Evolutionary conservation across 2,329 filamentous ascomycete species (phyloP), one percentile per base, ranked within the genome.

Genomic region (Colletotrichum lupini): DNA sequence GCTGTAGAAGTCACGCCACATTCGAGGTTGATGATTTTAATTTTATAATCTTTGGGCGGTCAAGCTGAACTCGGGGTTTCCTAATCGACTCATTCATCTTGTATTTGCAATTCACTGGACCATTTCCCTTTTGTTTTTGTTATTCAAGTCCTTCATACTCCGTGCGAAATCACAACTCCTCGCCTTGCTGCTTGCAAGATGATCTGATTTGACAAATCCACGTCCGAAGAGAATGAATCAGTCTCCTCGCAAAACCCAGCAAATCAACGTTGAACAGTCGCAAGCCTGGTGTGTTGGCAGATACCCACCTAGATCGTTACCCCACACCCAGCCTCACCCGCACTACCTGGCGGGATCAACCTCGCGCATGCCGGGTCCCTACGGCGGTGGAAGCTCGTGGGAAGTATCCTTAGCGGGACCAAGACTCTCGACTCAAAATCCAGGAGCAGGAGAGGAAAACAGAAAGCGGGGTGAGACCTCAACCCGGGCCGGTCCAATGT

Each of bases 301-400:
- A 56, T 52, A 24, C 30, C 66, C 66, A 62, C 66, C 46, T 30
- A 11, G 19, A 49, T 52, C 22, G 37, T 26, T 24, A 26, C 56
- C 56, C 65, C 53, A 67, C 35, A 67, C 19, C 58, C 66, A 68
- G 57, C 66, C 66, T 62, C 66, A 68, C 30, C 57, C n/a, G 30
- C 57, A 56, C 66, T 59, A 58, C 6, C 11, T 62, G 49, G 24
- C 32, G 42, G 42, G 42, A 49, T 49, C 42, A 49, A 9, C 42
- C 42, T 49, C 42, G 42, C 42, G 19, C 19, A 9, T 22, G 37
- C 42, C 42, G 42, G 42, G 42, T 22, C 19, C 42, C 9, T 49
- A 49, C 42, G 42, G 42, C 19, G 42, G n/a, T 49, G 19, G 19
- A 49, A 49, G 19, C n/a, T 49, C 42, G 42, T 49, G 42, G n/a